phyloP scores from a whole-genome alignment of 2,329 filamentous ascomycete species.

The Fusarium xyrophilum region DNA sequence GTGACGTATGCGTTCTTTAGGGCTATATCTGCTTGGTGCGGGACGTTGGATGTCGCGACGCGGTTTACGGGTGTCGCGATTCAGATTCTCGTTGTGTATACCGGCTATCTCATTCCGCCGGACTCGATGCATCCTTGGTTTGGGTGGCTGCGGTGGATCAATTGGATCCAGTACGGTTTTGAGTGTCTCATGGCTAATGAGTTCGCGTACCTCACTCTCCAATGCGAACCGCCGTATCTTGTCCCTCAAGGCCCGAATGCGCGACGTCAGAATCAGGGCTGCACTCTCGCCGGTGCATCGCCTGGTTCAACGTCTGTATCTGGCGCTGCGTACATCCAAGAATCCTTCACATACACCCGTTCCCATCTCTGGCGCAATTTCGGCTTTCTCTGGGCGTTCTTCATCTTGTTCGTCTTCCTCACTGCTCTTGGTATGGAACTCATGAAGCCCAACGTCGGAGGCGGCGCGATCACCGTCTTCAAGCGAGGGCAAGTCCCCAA shows the following conservation, averaged over 20 bases:
- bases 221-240: constrained; percentile 64
- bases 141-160: constrained; percentile 75
- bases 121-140: constrained; percentile 62
- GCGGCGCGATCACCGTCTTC: constrained; percentile 65
- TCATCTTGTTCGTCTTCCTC: constrained; percentile 74
- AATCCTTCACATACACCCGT: constrained; percentile 61
- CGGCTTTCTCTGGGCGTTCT: constrained; percentile 78
- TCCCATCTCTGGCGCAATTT: constrained; percentile 77
- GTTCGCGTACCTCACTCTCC: constrained; percentile 61
- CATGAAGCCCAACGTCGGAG: constrained; percentile 66
- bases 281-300: constrained; percentile 57
- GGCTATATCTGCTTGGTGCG: constrained; percentile 64
- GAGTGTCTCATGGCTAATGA: constrained; percentile 74
- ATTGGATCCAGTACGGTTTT: constrained; percentile 72
- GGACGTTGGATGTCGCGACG: constrained; percentile 69
- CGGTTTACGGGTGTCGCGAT: constrained; percentile 63
- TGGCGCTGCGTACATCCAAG: constrained; percentile 63
- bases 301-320: constrained; percentile 54
- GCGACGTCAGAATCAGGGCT: constrained; percentile 56
- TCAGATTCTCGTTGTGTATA: constrained; percentile 71
- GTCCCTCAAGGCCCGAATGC: constrained; percentile 56
- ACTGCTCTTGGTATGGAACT: constrained; percentile 74
- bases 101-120: constrained; percentile 68
- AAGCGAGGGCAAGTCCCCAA: constrained; percentile 70
- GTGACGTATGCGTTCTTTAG: constrained; percentile 66